Percentiles rank a stretch among this genome's conserved stretches.
Conservation (phyloP, 1,139 yeast genomes). For the Hansenula lynferdii region DNA sequence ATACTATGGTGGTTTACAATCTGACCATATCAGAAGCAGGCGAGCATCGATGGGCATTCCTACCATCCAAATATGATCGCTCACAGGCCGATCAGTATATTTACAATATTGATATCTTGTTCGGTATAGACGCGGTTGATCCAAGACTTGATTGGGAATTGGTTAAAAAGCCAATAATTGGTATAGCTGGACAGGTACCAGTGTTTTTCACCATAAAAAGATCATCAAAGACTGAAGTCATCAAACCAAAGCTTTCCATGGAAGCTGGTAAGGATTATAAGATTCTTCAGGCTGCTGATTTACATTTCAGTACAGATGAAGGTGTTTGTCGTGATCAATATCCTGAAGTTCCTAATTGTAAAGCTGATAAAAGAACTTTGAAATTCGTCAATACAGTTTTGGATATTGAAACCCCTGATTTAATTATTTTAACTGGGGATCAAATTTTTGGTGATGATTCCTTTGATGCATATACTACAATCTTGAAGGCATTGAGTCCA, state of each 20-base stretch:
- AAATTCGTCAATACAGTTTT: conserved; percentile 59
- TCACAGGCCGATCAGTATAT: conserved; percentile 27
- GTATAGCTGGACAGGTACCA: conserved; percentile 12
- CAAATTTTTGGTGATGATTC: conserved; percentile 68
- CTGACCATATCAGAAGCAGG: neutral
- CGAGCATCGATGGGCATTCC: conserved; percentile 8
- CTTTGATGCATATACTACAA: conserved; percentile 72
- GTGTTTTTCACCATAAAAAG: conserved; percentile 16
- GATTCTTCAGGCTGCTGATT: conserved; percentile 81
- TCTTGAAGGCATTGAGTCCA: conserved; percentile 69
- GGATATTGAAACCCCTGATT: conserved; percentile 71
- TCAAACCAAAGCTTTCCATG: conserved; percentile 26
- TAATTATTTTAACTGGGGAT: conserved; percentile 85
- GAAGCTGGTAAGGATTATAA: conserved; percentile 44
- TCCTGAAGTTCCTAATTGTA: conserved; percentile 52
- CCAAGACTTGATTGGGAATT: conserved; percentile 73
- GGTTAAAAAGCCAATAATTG: conserved; percentile 25
- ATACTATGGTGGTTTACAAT: conserved; percentile 4
- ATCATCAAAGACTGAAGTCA: conserved; percentile 21
- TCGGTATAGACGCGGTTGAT: conserved; percentile 69
- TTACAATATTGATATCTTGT: conserved; percentile 54
- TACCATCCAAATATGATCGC: conserved; percentile 31
- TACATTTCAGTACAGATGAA: conserved; percentile 76
- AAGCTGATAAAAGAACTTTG: conserved; percentile 72
- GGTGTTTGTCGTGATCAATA: conserved; percentile 76